A percentile compares a stretch with the other conserved stretches of the same genome.
Evolutionary conservation across 495 filamentous ascomycete genomes (phyloP).

Genomic region (Elaphomyces granulatus): DNA sequence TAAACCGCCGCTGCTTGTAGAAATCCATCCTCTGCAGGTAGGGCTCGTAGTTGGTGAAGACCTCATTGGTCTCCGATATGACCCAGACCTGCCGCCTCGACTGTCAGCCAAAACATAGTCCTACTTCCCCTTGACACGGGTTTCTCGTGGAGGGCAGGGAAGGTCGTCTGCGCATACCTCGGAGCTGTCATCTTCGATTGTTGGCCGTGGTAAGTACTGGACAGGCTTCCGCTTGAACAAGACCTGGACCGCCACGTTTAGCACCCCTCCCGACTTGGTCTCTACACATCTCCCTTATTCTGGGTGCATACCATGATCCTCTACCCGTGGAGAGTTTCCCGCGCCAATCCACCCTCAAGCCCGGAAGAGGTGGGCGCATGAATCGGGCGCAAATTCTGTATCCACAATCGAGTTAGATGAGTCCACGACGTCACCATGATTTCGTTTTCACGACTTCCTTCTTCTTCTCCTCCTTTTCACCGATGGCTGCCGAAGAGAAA

Average conservation of each 20-base stretch:
- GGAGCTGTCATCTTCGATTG: conserved; percentile 61
- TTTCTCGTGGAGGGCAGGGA: background rate
- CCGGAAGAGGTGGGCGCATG: conserved; percentile 10
- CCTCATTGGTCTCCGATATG: conserved; percentile 76
- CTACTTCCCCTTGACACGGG: background rate
- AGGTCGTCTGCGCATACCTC: conserved; percentile 51
- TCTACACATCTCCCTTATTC: background rate
- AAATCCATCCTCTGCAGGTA: conserved; percentile 85
- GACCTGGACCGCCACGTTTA: conserved; percentile 41
- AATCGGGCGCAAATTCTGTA: too few relatives aligned
- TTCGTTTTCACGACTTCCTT: background rate
- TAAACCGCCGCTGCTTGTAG: conserved; percentile 85
- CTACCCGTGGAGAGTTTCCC: conserved; percentile 10
- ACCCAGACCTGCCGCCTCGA: conserved; percentile 61
- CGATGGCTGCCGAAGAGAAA: too few relatives aligned
- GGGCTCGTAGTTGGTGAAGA: conserved; percentile 78
- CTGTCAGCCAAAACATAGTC: too few relatives aligned
- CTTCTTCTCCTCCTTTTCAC: background rate
- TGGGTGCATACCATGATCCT: conserved; percentile 25
- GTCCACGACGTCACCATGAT: too few relatives aligned
- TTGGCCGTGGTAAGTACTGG: conserved; percentile 57
- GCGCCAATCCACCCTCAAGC: conserved; percentile 21
- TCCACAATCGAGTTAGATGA: too few relatives aligned
- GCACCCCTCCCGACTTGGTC: conserved; percentile 12
- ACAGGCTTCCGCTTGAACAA: conserved; percentile 94